These are phyloP conservation scores for Cordia subcordata DNA, from an alignment of 257 asterid species.

Conservation along the genomic window DNA sequence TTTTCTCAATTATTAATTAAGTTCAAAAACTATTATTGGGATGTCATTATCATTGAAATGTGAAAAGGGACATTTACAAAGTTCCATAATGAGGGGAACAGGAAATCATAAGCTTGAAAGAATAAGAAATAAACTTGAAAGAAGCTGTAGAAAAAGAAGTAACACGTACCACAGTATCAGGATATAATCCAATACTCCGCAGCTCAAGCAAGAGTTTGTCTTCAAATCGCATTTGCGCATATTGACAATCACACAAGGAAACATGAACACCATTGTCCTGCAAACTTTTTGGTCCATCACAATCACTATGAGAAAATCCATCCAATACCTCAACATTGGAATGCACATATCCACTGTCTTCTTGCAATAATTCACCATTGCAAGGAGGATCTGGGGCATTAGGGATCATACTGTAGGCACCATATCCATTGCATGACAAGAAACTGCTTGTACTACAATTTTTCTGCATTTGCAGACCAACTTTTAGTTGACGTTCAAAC, in stretches of 20 bases:
- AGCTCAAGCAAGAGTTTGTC: conserved; percentile 74
- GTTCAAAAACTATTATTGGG: not conserved
- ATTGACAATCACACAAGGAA: conserved; percentile 51
- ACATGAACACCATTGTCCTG: conserved; percentile 30
- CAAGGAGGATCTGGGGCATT: conserved; percentile 19
- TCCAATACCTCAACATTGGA: conserved; percentile 63
- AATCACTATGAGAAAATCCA: conserved; percentile 50
- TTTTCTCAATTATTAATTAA: not conserved
- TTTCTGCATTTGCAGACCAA: conserved; percentile 48
- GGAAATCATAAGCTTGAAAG: too few relatives aligned
- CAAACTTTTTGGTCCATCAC: conserved; percentile 38
- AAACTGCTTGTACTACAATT: conserved; percentile 44
- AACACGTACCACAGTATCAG: conserved; percentile 75
- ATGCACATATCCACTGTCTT: conserved; percentile 51
- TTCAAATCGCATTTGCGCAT: conserved; percentile 65
- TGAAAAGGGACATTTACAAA: not conserved
- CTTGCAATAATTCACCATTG: conserved; percentile 46
- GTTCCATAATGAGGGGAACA: not conserved
- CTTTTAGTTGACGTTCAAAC: conserved; percentile 40
- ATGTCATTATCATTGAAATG: too few relatives aligned
- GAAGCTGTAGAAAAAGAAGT: not conserved
- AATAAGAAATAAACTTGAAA: too few relatives aligned
- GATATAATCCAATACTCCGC: conserved; percentile 63
- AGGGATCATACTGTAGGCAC: conserved; percentile 25
- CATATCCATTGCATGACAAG: conserved; percentile 50